phyloP scores from a whole-genome alignment of 2,329 filamentous ascomycete genomes.

The Fusarium denticulatum region DNA sequence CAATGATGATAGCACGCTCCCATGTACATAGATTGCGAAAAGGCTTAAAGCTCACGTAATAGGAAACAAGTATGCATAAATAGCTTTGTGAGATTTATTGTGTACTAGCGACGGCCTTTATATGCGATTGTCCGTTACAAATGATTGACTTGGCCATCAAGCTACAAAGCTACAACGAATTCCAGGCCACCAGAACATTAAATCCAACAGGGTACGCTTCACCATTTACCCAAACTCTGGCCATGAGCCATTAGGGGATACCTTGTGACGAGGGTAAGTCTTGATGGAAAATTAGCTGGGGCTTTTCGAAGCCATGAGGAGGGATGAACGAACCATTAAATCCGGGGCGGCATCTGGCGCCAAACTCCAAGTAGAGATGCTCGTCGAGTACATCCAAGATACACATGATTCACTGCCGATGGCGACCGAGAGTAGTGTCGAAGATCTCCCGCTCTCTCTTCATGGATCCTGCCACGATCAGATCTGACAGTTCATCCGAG shows the following conservation, averaged over 20 bases:
- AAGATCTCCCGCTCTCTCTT: neutral
- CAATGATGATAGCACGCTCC: neutral
- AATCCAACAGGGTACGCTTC: neutral
- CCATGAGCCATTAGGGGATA: neutral
- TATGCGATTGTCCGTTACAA: neutral
- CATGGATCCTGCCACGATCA: neutral
- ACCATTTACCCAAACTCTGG: neutral
- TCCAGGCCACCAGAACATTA: neutral
- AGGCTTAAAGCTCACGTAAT: neutral
- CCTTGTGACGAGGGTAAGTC: neutral
- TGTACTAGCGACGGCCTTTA: neutral
- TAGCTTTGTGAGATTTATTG: neutral
- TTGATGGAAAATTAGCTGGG: neutral
- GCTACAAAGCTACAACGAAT: neutral
- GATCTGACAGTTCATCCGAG: neutral
- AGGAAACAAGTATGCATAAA: neutral
- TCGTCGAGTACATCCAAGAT: too few species aligned
- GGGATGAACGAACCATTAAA: neutral
- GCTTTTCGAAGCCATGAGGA: neutral
- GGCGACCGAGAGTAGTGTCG: neutral
- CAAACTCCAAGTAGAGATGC: rapidly evolving
- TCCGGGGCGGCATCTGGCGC: rapidly evolving
- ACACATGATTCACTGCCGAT: neutral
- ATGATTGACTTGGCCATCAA: neutral
- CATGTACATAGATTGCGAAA: neutral